Conservation (phyloP, 2,329 filamentous ascomycete genomes). For the Calycina marina region DNA sequence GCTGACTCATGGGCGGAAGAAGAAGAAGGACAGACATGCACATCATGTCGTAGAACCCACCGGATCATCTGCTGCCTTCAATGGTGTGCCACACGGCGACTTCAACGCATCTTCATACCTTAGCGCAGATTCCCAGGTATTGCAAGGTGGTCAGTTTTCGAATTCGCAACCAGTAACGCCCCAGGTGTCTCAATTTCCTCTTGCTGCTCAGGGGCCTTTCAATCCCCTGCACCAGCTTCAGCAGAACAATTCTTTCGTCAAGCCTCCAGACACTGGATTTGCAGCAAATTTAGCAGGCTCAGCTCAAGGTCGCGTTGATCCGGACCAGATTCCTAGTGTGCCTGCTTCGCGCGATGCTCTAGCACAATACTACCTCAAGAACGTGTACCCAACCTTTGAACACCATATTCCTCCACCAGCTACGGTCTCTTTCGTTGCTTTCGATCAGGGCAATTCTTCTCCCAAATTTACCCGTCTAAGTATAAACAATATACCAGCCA, state of each 20-base stretch:
- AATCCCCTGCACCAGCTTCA: conserved; percentile 27
- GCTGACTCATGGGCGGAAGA: conserved; percentile 39
- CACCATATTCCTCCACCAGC: conserved; percentile 83
- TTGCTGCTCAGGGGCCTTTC: conserved; percentile 38
- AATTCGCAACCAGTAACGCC: conserved; percentile 29
- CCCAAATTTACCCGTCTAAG: conserved; percentile 87
- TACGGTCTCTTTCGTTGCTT: conserved; percentile 78
- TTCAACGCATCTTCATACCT: conserved; percentile 41
- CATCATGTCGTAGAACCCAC: conserved; percentile 70
- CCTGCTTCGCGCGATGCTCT: conserved; percentile 70
- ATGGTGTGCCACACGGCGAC: conserved; percentile 47
- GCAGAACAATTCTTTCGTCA: conserved; percentile 29
- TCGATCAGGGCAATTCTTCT: conserved; percentile 90
- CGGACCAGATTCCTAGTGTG: conserved; percentile 86
- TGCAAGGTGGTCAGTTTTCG: conserved; percentile 31
- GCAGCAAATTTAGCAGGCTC: conserved; percentile 40
- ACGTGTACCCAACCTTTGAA: conserved; percentile 92
- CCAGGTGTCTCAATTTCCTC: conserved; percentile 44
- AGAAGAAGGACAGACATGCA: conserved; percentile 93
- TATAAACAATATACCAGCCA: conserved; percentile 82
- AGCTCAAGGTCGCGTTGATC: conserved; percentile 64
- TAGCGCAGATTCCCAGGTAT: conserved; percentile 33
- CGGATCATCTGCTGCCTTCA: conserved; percentile 54
- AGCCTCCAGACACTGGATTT: conserved; percentile 20
- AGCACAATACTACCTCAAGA: conserved; percentile 70